A percentile compares a stretch with the other conserved stretches of the same genome.
phyloP scores from a whole-genome alignment of 352 stramenopile genomes.

The Pythium folliculosum region DNA sequence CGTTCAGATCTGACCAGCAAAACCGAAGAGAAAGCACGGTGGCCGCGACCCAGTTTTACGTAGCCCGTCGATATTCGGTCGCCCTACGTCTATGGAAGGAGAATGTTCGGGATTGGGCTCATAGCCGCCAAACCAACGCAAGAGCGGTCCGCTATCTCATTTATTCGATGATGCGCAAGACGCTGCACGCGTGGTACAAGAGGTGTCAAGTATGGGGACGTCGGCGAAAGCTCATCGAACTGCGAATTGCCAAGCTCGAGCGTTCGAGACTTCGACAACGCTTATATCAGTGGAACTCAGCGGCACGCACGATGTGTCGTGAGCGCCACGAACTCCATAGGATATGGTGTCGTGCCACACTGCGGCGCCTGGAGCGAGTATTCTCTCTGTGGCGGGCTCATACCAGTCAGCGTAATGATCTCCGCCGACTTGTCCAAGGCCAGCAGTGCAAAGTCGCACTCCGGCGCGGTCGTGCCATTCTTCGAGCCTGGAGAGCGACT shows the following conservation, averaged over 20 bases:
- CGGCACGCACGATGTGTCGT: not conserved
- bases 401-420: not conserved
- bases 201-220: constrained; percentile 6
- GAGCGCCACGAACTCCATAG: not conserved
- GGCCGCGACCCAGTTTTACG: constrained; percentile 13
- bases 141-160: constrained; percentile 41
- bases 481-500: constrained; percentile 1
- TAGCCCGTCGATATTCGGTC: not conserved
- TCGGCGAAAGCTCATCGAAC: not conserved
- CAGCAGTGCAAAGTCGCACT: not conserved
- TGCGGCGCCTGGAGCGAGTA: not conserved
- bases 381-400: constrained; percentile 9
- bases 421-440: not conserved
- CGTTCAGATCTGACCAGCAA: constrained; percentile 3
- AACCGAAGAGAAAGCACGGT: not conserved
- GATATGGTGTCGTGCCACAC: constrained; percentile 1
- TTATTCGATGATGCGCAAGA: constrained; percentile 17
- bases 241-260: not conserved
- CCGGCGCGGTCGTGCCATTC: not conserved
- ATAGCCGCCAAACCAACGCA: constrained; percentile 3
- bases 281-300: not conserved
- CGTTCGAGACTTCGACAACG: not conserved
- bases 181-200: constrained; percentile 37
- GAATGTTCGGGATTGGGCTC: not conserved
- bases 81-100: constrained; percentile 21